Base-by-base conservation (phyloP, 305 asterid genomes). In the Solanum chacoense region DNA sequence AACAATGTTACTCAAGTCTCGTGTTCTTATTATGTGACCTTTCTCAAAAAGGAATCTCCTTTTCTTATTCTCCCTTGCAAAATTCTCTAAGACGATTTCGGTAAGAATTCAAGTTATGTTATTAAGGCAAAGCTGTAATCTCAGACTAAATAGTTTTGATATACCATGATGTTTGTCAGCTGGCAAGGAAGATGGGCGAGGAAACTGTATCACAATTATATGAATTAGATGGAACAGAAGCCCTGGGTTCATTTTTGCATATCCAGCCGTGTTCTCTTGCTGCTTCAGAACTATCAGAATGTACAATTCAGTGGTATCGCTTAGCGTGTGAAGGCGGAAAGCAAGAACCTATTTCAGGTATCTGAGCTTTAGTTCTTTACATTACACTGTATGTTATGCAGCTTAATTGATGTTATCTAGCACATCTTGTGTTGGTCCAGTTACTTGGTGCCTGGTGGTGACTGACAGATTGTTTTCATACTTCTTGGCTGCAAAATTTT, bases 311-410 rank as follows among this genome's bases (percentile, higher is more conserved):
- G 88, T 97, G 99, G 99, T 94, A 89, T 87, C 98, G 98, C 35
- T 92, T 94, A 50, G 89, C 95, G 65, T 89, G 95, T 74, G 99
- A 95, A 89, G 93, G 90, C 59, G 96, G 93, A 88, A 93, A 93
- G 89, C 94, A 88, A 94, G 98, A 97, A 89, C 95, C 93, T 90
- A 94, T 97, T 91, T 93, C 98, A 94, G 98, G 98, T 96, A 92
- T 69, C 12, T 78, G 67, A 34, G 72, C 37, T 26, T n/a, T 88
- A 24, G 89, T 87, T 40, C 16, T 72, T 50, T 63, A 22, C 35
- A 73, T 87, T 37, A 31, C 69, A 72, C 50, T 67, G 45, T 85
- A 28, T 36, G 85, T 72, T 84, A 84, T 32, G n/a, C 73, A 20
- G 7, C 32, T 55, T 55, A 5, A 31, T 84, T 11, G 35, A 31